Evolutionary conservation across 208 protist genomes (phyloP).

Genomic region (Leishmania arabica): DNA sequence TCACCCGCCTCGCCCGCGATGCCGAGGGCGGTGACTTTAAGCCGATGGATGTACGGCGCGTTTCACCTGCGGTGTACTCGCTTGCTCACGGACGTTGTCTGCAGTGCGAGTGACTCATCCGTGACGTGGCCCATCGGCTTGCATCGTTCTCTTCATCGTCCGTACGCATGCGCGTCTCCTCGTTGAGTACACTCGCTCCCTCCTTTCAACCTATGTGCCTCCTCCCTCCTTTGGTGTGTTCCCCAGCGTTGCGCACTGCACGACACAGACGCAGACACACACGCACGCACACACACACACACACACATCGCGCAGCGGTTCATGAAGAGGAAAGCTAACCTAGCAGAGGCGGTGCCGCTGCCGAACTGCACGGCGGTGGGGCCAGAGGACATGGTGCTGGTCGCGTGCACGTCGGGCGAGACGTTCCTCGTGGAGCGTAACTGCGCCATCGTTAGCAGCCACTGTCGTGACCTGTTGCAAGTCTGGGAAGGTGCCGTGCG

Average conservation of each 20-base stretch:
- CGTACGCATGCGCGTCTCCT: background rate
- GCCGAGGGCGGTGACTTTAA: background rate
- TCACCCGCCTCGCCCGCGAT: background rate
- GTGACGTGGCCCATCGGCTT: background rate
- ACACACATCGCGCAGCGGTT: background rate
- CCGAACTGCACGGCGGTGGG: constrained; percentile 29
- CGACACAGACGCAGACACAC: too few relatives aligned
- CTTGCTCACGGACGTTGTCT: background rate
- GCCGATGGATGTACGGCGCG: background rate
- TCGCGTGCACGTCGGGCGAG: constrained; percentile 47
- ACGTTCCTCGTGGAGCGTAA: constrained; percentile 66
- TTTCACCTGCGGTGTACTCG: background rate
- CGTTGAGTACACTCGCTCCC: background rate
- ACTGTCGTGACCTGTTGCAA: constrained; percentile 35
- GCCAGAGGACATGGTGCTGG: constrained; percentile 47
- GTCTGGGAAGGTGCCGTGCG: constrained; percentile 27
- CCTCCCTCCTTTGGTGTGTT: background rate
- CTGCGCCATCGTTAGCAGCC: constrained; percentile 59
- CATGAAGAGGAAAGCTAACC: constrained; percentile 29
- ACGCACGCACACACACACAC: background rate
- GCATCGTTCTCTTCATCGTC: background rate
- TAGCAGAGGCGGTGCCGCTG: constrained; percentile 19
- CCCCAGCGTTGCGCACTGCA: background rate
- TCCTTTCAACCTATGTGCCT: background rate
- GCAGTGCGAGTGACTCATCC: background rate